Evolutionary conservation across 495 filamentous ascomycete species (phyloP), one percentile per base, ranked within the genome.

Genomic region (Hypoxylon crocopeplum): DNA sequence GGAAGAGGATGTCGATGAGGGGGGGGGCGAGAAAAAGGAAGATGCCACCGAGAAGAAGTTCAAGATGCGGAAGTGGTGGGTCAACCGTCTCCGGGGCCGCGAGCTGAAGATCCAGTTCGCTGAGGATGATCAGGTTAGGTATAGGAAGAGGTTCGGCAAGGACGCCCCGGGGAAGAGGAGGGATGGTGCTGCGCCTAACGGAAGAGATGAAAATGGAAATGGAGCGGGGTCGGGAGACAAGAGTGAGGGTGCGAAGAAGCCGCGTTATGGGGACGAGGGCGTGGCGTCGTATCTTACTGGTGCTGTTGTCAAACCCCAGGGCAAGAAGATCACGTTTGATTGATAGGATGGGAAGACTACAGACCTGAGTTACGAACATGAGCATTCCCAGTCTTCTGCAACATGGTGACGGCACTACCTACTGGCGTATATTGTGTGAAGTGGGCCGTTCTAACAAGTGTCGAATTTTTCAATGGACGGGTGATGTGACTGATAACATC

Each of bases 91-190:
- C 20, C 75, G 87, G 38, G 89, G 93, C 13, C 83, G 95, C 12
- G 81, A 82, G 41, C 77, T 99, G 67, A 86, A 91, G 60, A 88
- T 93, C 77, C 94, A 99, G 69, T 90, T 92, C 66, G 94, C 95
- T 7, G 93, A 99, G 76, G 93, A 96, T 69, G 84, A 92, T 33
- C 82, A 86, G 48, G 83, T 84, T 20, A 77, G 94, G 36, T 98
- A 99, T 72, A 90, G 91, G 75, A 98, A 97, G 77, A 85, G 94
- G 7, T 98, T 88, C 72, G 89, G 91, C 39, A 92, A 90, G 72
- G 88, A 87, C 22, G 69, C 62, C 5, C 51, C 56, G 21, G 76
- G 57, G 73, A 77, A 58, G 68, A 38, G 34, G 34, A 38, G 6
- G 5, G 34, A 19, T 2, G n/a, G 15, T 16, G 21, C n/a, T n/a